A percentile compares a stretch with the other conserved stretches of the same genome.
These are phyloP conservation scores for Lepidium campestre DNA, from an alignment of 441 rosid species.

Conservation along the genomic window DNA sequence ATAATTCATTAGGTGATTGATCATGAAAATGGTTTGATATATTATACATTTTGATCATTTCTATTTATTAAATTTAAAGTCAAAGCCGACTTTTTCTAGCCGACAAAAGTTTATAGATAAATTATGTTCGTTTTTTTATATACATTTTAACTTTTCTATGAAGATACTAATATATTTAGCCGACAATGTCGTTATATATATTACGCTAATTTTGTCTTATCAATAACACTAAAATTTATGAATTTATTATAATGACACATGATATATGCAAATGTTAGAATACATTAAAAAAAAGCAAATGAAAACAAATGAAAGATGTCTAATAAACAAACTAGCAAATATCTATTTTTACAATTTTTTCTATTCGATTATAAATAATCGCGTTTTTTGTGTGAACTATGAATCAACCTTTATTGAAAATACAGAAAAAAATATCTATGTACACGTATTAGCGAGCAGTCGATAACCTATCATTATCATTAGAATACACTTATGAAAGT, in stretches of 20 bases:
- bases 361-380: no score
- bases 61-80: neutral
- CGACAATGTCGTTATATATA: neutral
- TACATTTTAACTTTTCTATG: neutral
- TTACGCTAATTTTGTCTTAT: no score
- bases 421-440: no score
- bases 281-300: neutral
- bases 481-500: neutral
- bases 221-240: neutral
- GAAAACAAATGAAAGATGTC: neutral
- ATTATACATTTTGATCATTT: neutral
- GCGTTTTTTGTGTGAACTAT: no score
- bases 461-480: neutral
- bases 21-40: neutral
- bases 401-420: no score
- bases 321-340: no score
- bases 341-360: no score
- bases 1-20: neutral
- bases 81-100: constrained; percentile 10
- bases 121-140: neutral
- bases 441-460: neutral
- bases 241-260: neutral
- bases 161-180: neutral
- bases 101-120: constrained; percentile 4
- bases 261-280: neutral